Evolutionary conservation across 73 alveolate genomes (phyloP), one percentile per base, ranked within the genome.

Genomic region (Stentor coeruleus): DNA sequence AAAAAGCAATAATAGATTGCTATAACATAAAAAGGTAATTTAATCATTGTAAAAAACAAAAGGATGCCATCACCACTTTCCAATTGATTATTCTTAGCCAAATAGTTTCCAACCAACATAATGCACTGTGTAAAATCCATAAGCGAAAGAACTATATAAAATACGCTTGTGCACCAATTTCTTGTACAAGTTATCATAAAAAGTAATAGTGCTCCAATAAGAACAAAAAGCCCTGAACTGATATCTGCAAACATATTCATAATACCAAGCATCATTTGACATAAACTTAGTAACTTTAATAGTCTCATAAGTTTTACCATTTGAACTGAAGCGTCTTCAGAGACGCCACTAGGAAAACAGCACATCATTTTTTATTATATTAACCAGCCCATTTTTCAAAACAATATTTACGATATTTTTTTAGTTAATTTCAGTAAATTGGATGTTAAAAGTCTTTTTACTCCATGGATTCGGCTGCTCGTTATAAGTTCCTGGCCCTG

Each of bases 381-480:
- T n/a, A n/a, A n/a, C n/a, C n/a, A n/a, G n/a, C n/a, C n/a, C n/a
- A n/a, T n/a, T n/a, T n/a, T n/a, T n/a, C n/a, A n/a, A n/a, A n/a
- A n/a, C n/a, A n/a, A n/a, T n/a, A n/a, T n/a, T n/a, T n/a, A n/a
- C n/a, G n/a, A n/a, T n/a, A n/a, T n/a, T n/a, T n/a, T n/a, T n/a
- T 49, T 49, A 49, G 28, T 49, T 49, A 49, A 49, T 11, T 11
- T 49, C 66, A 11, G 66, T 49, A 20, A 49, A 49, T 35, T 82
- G 38, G 37, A 58, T 33, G 3, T 36, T 74, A 40, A 14, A 26
- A 6, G 55, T 38, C 28, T 77, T 41, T 6, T 38, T 41, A 26
- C 26, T 42, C 84, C 72, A 74, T 74, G 76, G 3, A 6, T 77
- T 77, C 37, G 37, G 3, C 31, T 4, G 55, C 42, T 40, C 85